Conservation (phyloP, 257 asterid genomes). For the Primulina huaijiensis region DNA sequence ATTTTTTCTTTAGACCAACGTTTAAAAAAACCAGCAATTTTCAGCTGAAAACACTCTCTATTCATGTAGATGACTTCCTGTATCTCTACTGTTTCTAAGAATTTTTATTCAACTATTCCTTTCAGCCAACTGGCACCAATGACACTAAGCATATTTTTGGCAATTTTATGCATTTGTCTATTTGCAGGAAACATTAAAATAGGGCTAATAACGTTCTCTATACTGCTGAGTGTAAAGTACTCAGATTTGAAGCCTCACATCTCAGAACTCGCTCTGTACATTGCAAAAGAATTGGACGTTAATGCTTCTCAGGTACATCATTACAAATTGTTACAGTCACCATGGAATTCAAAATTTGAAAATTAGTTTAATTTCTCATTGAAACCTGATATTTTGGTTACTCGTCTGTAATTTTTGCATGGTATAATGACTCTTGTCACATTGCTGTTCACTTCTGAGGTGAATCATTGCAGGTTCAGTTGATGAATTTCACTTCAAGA, state of each 20-base stretch:
- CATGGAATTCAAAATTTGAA: background rate
- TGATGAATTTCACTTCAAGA: slow-evolving; percentile 53
- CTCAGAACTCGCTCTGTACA: slow-evolving; percentile 53
- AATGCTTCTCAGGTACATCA: slow-evolving; percentile 70
- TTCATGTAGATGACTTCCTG: too few relatives aligned
- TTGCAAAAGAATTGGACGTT: slow-evolving; percentile 61
- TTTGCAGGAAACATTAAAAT: slow-evolving; percentile 59
- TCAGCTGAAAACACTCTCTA: background rate
- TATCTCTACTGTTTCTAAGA: background rate
- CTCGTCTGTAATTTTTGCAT: slow-evolving; percentile 23
- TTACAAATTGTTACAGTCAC: slow-evolving; percentile 20
- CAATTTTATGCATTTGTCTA: slow-evolving; percentile 22
- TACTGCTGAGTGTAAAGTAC: slow-evolving; percentile 58
- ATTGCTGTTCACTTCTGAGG: slow-evolving; percentile 27
- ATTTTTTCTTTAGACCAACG: background rate
- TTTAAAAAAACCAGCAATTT: background rate
- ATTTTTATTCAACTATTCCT: background rate
- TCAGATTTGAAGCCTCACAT: slow-evolving; percentile 74
- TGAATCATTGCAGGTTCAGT: slow-evolving; percentile 58
- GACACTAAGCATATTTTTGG: slow-evolving; percentile 17
- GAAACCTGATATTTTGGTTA: slow-evolving; percentile 6
- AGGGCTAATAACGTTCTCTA: slow-evolving; percentile 60
- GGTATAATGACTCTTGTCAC: slow-evolving; percentile 12
- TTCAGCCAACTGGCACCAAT: background rate
- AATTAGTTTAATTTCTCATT: slow-evolving; percentile 12